Evolutionary conservation across 495 filamentous ascomycete species (phyloP).

Genomic region (Cairneyella variabilis): DNA sequence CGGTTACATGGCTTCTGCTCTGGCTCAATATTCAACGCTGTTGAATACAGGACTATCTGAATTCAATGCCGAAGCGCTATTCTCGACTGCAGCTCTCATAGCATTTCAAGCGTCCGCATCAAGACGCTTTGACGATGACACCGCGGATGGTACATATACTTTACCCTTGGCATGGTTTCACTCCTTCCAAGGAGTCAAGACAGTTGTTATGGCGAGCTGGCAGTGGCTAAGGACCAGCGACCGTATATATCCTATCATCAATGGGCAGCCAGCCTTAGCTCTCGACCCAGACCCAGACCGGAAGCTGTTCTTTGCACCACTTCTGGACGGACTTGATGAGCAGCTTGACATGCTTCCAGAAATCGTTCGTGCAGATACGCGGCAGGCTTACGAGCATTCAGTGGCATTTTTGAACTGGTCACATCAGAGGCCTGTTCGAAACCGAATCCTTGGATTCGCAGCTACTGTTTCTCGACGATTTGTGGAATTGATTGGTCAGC

Average conservation of each 20-base stretch:
- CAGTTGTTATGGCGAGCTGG: slow-evolving; percentile 30
- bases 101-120: slow-evolving; percentile 56
- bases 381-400: slow-evolving; percentile 50
- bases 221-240: slow-evolving; percentile 47
- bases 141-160: slow-evolving; percentile 34
- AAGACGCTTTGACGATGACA: slow-evolving; percentile 44
- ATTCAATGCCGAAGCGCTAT: slow-evolving; percentile 51
- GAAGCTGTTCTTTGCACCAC: slow-evolving; percentile 45
- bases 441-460: slow-evolving; percentile 50
- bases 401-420: slow-evolving; percentile 55
- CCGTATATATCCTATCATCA: slow-evolving; percentile 49
- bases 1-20: slow-evolving; percentile 52
- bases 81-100: slow-evolving; percentile 50
- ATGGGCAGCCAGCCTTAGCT: slow-evolving; percentile 47
- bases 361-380: slow-evolving; percentile 31
- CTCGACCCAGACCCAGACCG: slow-evolving; percentile 38
- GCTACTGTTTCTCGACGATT: slow-evolving; percentile 55
- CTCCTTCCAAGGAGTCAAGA: slow-evolving; percentile 56
- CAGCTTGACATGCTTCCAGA: slow-evolving; percentile 32
- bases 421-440: slow-evolving; percentile 46
- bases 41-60: slow-evolving; percentile 45
- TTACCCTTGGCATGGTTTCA: slow-evolving; percentile 54
- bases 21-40: slow-evolving; percentile 47
- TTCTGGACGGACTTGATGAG: slow-evolving; percentile 46
- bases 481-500: slow-evolving; percentile 46